Percentiles rank a stretch among this genome's conserved stretches.
Conservation (phyloP, 2,329 filamentous ascomycete species). For the Cercospora zeina region DNA sequence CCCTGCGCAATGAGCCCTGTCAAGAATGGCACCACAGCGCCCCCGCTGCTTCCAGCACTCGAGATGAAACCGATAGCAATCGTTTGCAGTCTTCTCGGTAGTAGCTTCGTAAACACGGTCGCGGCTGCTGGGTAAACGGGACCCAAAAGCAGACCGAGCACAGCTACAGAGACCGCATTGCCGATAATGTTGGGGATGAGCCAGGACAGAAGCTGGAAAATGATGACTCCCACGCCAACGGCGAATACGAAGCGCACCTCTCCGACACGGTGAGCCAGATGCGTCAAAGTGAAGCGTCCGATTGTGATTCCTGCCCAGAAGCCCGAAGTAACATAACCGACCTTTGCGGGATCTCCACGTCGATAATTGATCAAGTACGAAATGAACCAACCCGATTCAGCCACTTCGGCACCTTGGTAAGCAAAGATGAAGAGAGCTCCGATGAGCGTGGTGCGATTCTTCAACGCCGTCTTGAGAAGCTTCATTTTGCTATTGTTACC, state of each 20-base stretch:
- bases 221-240: constrained; percentile 61
- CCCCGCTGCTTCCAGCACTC: constrained; percentile 68
- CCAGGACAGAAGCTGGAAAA: constrained; percentile 78
- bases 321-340: constrained; percentile 76
- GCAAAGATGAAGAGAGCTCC: constrained; percentile 81
- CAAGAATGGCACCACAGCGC: constrained; percentile 65
- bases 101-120: constrained; percentile 61
- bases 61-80: constrained; percentile 67
- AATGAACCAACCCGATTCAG: constrained; percentile 82
- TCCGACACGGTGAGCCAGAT: constrained; percentile 65
- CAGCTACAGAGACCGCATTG: constrained; percentile 50
- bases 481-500: constrained; percentile 52
- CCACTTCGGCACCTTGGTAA: constrained; percentile 83
- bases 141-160: constrained; percentile 74
- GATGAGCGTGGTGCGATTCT: constrained; percentile 63
- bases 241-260: constrained; percentile 69
- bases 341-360: constrained; percentile 65
- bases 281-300: constrained; percentile 66
- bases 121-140: constrained; percentile 76
- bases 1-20: constrained; percentile 65
- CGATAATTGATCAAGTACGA: constrained; percentile 76
- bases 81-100: constrained; percentile 62
- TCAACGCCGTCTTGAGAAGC: constrained; percentile 54
- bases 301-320: constrained; percentile 58
- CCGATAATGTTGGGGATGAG: constrained; percentile 43